These are phyloP conservation scores for Ophiocordyceps camponoti-leonardi DNA, from an alignment of 2,329 filamentous ascomycete genomes.

Conservation along the genomic window DNA sequence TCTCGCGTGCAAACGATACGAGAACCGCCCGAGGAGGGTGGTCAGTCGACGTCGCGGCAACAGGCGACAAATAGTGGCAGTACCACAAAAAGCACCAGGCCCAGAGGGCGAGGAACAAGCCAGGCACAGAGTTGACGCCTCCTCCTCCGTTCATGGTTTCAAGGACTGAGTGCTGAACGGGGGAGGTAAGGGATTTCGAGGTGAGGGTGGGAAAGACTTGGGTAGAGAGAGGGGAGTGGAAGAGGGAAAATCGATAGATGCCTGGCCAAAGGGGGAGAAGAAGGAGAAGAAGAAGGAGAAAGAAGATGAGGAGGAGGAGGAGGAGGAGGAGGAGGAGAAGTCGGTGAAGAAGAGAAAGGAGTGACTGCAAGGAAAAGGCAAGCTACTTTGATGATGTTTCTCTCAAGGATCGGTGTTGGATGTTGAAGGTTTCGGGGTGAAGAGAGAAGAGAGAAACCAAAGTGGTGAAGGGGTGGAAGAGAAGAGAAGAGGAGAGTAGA, in stretches of 20 bases:
- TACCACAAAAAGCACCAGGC: constrained; percentile 7
- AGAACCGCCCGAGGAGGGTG: constrained; percentile 13
- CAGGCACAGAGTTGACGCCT: not conserved
- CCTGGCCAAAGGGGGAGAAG: no score
- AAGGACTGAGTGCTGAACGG: not conserved
- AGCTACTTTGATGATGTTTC: constrained; percentile 1
- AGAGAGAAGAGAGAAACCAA: not conserved
- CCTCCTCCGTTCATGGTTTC: constrained; percentile 6
- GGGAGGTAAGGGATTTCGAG: not conserved
- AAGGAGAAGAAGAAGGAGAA: not conserved
- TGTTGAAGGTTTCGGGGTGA: constrained; percentile 1
- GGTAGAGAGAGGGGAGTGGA: not conserved
- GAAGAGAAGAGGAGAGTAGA: constrained; percentile 1
- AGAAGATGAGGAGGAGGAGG: not conserved
- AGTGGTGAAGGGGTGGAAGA: not conserved
- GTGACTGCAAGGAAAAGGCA: not conserved
- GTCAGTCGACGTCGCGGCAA: constrained; percentile 8
- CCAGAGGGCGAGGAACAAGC: constrained; percentile 2
- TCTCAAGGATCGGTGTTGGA: constrained; percentile 1
- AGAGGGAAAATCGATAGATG: not conserved
- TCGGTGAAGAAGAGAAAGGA: constrained; percentile 1
- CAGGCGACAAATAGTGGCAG: constrained; percentile 5
- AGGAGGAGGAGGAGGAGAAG: constrained; percentile 1
- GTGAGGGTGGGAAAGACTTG: not conserved
- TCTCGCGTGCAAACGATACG: constrained; percentile 13